Base-by-base conservation (phyloP, 2,329 filamentous ascomycete species). In the Didymella keratinophila region DNA sequence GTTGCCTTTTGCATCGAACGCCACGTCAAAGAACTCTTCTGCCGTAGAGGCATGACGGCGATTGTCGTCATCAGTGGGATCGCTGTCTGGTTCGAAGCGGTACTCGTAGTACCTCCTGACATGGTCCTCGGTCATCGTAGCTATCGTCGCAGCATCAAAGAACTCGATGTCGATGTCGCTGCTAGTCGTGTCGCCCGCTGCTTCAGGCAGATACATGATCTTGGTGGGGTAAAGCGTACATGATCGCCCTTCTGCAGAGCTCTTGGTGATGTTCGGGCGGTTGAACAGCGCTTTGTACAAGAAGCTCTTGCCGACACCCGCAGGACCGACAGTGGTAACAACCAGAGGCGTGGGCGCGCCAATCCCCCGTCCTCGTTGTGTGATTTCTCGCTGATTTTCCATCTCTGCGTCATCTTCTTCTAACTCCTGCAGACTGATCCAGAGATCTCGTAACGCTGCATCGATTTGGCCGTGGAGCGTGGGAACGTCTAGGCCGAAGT, bases 181-280 rank as follows among this genome's bases (percentile, higher is more conserved):
- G 18, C 37, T 58, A 10, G 36, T 52, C 3, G 49, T 30, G 11
- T 36, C 7, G 14, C 18, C 28, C 32, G 23, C 21, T 7, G 39
- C 30, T 7, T 41, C 55, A 14, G 44, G 21, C 8, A 39, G 28
- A 4, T 48, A 37, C 8, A 18, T 21, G 3, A 58, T 52, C 23
- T 48, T 58, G 18, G 55, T 58, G 11, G 55, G 55, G 9, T 58
- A 58, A 10, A 58, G 49, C 18, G 55, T 58, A 30, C 55, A 58
- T 3, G 55, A 58, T 9, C 44, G 55, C 36, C 55, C 55, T 39
- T 58, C 55, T 12, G 55, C 55, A 2, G 55, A 52, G 11, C 55
- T 58, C 30, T 58, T 58, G 5, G 55, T 48, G 14, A 58, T 58
- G 21, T 39, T 52, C 0, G 55, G 55, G n/a, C 55, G 48, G 18